Base-by-base conservation (phyloP, 768 basidiomycete species). In the Tricholoma flavovirens region DNA sequence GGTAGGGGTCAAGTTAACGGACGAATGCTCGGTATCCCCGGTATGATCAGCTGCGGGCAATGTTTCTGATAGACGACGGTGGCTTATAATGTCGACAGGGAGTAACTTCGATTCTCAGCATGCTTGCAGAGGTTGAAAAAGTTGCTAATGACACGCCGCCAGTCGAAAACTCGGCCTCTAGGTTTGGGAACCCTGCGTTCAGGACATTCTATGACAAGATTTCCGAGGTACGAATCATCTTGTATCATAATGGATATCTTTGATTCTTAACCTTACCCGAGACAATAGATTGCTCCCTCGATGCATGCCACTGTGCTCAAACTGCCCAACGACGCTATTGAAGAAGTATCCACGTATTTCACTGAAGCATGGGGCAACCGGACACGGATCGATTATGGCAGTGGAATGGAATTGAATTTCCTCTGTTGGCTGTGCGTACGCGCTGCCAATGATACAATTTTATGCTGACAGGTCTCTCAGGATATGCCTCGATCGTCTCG, bases 351-450 rank as follows among this genome's bases (percentile, higher is more conserved):
- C 2, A 77, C 75, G 0, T 99, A 98, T 68, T 88, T 98, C 65
- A 73, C 77, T 35, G 91, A 95, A 66, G 73, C 86, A 14, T 98
- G 95, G 95, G 97, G 97, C 0, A 97, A 90, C 68, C 76, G 88
- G 26, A 83, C 87, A 49, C 77, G 97, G 8, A 93, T 99, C 53
- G 97, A 99, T 71, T 99, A 99, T 71, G 97, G 97, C n/a, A 97
- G 94, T 64, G 97, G 97, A 12, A 98, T 98, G 96, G 97, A 99
- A 67, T 78, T 98, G 43, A 96, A 98, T 71, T 99, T 98, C 65
- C 57, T 98, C 2, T 98, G 95, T 64, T 98, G 94, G 94, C 67
- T 98, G 95, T 97, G 67, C 61, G 92, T 75, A 2, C 30, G 12
- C 15, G 54, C 0, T 9, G 6, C 10, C 8, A 4, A 15, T 53